Conservation (phyloP, 495 filamentous ascomycete species). For the Lophiotrema nucula region DNA sequence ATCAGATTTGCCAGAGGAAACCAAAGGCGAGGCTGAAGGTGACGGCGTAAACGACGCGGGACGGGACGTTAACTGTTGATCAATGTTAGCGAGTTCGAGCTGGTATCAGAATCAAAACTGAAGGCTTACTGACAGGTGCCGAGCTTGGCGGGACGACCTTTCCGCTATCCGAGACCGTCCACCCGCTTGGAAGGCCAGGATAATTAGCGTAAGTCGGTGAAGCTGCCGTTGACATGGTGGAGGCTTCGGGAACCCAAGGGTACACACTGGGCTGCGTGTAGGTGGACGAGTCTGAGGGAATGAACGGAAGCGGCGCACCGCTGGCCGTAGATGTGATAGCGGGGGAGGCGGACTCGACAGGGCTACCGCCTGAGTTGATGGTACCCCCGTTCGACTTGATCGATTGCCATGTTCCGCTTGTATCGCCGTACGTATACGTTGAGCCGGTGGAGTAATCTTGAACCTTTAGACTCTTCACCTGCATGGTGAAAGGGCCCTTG, state of each 20-base stretch:
- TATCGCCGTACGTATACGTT: slow-evolving; percentile 75
- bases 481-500: slow-evolving; percentile 80
- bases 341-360: slow-evolving; percentile 48
- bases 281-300: slow-evolving; percentile 54
- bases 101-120: slow-evolving; percentile 22
- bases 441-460: slow-evolving; percentile 89
- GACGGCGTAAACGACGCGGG: slow-evolving; percentile 50
- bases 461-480: slow-evolving; percentile 70
- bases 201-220: slow-evolving; percentile 48
- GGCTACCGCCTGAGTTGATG: slow-evolving; percentile 53
- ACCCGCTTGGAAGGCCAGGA: slow-evolving; percentile 64
- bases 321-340: slow-evolving; percentile 55
- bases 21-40: slow-evolving; percentile 41
- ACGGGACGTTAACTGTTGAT: slow-evolving; percentile 48
- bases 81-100: slow-evolving; percentile 42
- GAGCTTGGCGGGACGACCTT: slow-evolving; percentile 62
- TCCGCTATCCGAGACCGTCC: slow-evolving; percentile 69
- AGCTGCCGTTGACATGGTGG: slow-evolving; percentile 42
- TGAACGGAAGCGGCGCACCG: slow-evolving; percentile 61
- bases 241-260: slow-evolving; percentile 55
- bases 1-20: slow-evolving; percentile 45
- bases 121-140: slow-evolving; percentile 49
- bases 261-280: slow-evolving; percentile 55
- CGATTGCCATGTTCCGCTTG: slow-evolving; percentile 71
- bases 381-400: slow-evolving; percentile 75